Base-by-base conservation (phyloP, 225 moss, liverwort and hornwort genomes). In the Marchantia paleacea region DNA sequence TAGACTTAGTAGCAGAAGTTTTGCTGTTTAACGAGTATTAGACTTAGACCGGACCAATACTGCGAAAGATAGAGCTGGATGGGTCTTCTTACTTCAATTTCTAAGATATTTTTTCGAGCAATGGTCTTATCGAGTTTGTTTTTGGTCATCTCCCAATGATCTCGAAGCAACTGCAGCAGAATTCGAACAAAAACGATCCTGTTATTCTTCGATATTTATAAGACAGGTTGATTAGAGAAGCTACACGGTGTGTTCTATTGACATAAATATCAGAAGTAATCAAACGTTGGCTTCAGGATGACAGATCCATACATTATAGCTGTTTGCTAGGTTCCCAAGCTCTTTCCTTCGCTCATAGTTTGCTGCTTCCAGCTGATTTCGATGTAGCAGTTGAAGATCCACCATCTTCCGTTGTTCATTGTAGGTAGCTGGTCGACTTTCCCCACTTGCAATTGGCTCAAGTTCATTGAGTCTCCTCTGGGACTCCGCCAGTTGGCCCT, bases 271-370 rank as follows among this genome's bases (percentile, higher is more conserved):
- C 69, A 70, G 47, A 70, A 26, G 12, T 62, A 68, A 68, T 68
- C 28, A 68, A 68, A n/a, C 14, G 22, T 25, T 9, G 6, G 11
- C n/a, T 24, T 0, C 7, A 30, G 31, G 12, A 11, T 12, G 14
- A 31, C 4, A 69, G 49, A 70, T 18, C 15, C 84, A 18, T 24
- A 97, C 97, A 82, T 84, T 39, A 81, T 95, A 99, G 80, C 90
- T 92, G 69, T 79, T 85, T 20, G 88, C 86, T 20, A 95, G 73
- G 63, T 92, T 95, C 67, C 90, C 94, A 76, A 93, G 90, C 53
- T 99, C 93, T 30, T 88, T 73, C 69, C 90, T 87, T 54, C 91
- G 87, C 75, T 99, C 92, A 26, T 67, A 76, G 62, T 99, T 93
- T 55, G 90, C 14, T 71, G 80, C 87, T 74, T 95, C 97, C 49